These are phyloP conservation scores for Fusarium sp. DNA, from an alignment of 2,329 filamentous ascomycete species.

Conservation along the genomic window DNA sequence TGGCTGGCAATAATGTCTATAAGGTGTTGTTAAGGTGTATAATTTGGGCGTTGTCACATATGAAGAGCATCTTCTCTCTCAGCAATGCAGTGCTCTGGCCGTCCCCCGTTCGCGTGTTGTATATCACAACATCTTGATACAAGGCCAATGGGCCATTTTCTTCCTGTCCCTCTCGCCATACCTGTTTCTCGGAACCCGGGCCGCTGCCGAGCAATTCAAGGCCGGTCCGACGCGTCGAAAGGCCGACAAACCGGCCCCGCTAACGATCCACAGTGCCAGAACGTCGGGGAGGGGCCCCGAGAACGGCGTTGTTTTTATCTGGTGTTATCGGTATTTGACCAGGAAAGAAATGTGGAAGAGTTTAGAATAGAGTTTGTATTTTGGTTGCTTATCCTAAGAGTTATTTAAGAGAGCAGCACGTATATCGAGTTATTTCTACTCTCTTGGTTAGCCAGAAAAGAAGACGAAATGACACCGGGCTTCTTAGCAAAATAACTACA, in stretches of 20 bases:
- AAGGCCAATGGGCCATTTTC: not conserved
- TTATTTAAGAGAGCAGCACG: not conserved
- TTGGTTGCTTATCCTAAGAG: not conserved
- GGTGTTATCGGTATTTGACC: too few relatives aligned
- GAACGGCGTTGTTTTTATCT: not conserved
- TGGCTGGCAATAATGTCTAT: not conserved
- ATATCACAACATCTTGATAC: not conserved
- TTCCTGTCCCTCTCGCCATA: too few relatives aligned
- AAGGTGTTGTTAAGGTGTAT: too few relatives aligned
- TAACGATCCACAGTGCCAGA: not conserved
- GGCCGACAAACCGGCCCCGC: not conserved
- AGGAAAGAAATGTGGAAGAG: not conserved
- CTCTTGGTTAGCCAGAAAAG: not conserved
- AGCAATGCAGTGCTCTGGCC: not conserved
- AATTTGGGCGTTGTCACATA: not conserved
- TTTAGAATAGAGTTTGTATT: not conserved
- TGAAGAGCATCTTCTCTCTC: too few relatives aligned
- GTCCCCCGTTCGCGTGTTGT: not conserved
- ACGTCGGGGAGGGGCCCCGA: not conserved
- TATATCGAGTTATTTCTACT: too few relatives aligned
- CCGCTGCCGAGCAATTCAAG: not conserved
- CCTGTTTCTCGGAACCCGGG: not conserved
- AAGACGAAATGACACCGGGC: not conserved
- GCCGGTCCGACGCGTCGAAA: not conserved
- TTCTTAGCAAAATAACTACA: not conserved